Conservation (phyloP, 306 rosid genomes). For the Cucurbita moschata region DNA sequence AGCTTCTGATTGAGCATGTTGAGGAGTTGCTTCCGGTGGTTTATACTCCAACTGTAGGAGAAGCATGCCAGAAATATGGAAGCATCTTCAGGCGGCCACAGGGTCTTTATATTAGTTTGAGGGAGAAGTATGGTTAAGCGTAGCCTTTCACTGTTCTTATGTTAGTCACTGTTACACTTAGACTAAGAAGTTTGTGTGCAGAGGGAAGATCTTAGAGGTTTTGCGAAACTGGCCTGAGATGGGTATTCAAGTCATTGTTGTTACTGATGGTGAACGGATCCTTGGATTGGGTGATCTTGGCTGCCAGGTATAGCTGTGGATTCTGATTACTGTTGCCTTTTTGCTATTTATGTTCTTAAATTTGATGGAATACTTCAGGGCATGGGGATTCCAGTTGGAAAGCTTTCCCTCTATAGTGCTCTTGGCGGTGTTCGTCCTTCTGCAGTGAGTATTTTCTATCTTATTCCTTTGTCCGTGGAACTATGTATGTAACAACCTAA, state of each 20-base stretch:
- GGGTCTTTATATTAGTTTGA: conserved; percentile 89
- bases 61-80: conserved; percentile 97
- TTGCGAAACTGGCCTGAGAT: conserved; percentile 95
- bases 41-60: conserved; percentile 95
- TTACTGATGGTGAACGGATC: conserved; percentile 91
- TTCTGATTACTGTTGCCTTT: not conserved
- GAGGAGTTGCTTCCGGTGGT: conserved; percentile 95
- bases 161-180: not conserved
- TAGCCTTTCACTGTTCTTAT: not conserved
- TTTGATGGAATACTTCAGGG: conserved; percentile 36
- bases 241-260: conserved; percentile 89
- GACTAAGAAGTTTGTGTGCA: conserved; percentile 9
- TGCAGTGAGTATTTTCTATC: conserved; percentile 41
- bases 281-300: conserved; percentile 96
- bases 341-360: not conserved
- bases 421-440: conserved; percentile 98
- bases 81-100: conserved; percentile 64
- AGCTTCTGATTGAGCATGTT: conserved; percentile 65
- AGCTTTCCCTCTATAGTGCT: conserved; percentile 76
- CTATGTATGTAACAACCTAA: too few species aligned
- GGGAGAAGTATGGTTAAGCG: conserved; percentile 53
- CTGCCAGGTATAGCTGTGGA: conserved; percentile 56
- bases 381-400: conserved; percentile 97
- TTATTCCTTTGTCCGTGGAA: not conserved
- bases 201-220: conserved; percentile 85